Base-by-base conservation (phyloP, 2,329 filamentous ascomycete genomes). In the Xylaria sp. region DNA sequence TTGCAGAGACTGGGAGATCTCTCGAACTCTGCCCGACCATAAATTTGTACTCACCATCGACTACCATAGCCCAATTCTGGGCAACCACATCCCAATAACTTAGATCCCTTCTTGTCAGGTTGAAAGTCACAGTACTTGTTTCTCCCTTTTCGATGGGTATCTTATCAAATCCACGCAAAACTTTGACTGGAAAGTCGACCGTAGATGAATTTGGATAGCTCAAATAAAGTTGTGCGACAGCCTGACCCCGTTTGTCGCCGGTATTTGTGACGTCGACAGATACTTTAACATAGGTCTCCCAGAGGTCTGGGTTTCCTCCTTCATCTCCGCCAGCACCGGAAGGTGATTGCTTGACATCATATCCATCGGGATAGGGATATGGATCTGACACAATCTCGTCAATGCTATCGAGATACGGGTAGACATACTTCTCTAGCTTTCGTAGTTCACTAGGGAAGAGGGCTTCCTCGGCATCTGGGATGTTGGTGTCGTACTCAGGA, bases 81-180 rank as follows among this genome's bases (percentile, higher is more conserved):
- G 81, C 77, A 5, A 82, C 79, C 0, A 88, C 85, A 76, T 92
- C 90, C 92, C 92, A 93, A 54, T 92, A 90, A 72, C 91, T 93
- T 64, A 93, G 65, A 76, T 93, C 92, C 74, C 90, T 87, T 65
- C 92, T 85, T 6, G 86, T 92, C 65, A 93, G 73, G 0, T 82
- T 80, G 73, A 93, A 83, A 23, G 84, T 82, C 0, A 93, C 85
- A 0, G 80, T 84, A 65, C 79, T 79, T 3, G 79, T 84, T 75
- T 88, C 82, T 0, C 87, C 88, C 0, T 85, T 82, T 3, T 84
- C 81, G 18, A 93, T 79, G 29, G 81, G 78, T 2, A 92, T 81
- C 82, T 94, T 93, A 70, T 91, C 89, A 75, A 94, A 94, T 35
- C 91, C 91, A 16, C 92, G 86, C 23, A 94, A 83, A n/a, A 90